Evolutionary conservation across 129 eudicot species (phyloP).

Genomic region (Artemisia argyi): DNA sequence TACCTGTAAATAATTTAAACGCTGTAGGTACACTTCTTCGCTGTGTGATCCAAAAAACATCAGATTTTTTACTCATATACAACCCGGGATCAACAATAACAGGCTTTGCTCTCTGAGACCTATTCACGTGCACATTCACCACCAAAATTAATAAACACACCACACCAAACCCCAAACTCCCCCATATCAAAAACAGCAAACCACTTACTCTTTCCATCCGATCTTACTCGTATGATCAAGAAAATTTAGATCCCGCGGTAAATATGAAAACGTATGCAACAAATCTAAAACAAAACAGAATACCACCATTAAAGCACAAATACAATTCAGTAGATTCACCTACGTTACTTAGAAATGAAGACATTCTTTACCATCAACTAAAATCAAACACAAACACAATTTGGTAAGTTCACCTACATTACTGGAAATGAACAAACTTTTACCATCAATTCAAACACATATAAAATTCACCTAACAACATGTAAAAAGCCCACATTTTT

Average conservation of each 20-base stretch:
- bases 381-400: too few relatives aligned
- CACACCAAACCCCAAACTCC: not conserved
- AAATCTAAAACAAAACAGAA: constrained; percentile 48
- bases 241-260: constrained; percentile 87
- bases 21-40: constrained; percentile 86
- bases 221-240: constrained; percentile 82
- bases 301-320: not conserved
- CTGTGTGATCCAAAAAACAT: constrained; percentile 75
- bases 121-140: constrained; percentile 10
- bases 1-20: constrained; percentile 86
- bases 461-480: too few relatives aligned
- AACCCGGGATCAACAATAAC: constrained; percentile 87
- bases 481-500: too few relatives aligned
- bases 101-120: constrained; percentile 80
- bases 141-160: not conserved
- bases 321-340: too few relatives aligned
- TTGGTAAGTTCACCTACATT: too few relatives aligned
- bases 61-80: constrained; percentile 66
- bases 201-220: constrained; percentile 89
- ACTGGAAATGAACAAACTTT: too few relatives aligned
- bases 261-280: constrained; percentile 70
- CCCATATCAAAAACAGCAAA: not conserved
- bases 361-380: too few relatives aligned
- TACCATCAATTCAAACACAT: too few relatives aligned
- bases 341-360: too few relatives aligned